A percentile compares a stretch with the other conserved stretches of the same genome.
phyloP scores from a whole-genome alignment of 1,284 basidiomycete genomes.

The Cryptococcus neoformans region DNA sequence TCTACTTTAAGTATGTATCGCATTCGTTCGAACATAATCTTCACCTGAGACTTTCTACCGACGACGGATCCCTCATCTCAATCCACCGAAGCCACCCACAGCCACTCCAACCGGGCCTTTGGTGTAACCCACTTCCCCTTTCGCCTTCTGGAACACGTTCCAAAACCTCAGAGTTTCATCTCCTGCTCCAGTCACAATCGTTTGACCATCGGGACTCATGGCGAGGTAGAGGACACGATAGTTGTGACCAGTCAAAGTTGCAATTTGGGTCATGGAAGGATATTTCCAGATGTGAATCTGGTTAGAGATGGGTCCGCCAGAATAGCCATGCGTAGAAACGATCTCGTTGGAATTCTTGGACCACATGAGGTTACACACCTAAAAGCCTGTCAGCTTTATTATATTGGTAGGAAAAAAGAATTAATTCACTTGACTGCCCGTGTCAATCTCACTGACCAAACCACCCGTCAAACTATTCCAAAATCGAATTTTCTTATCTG shows the following conservation, averaged over 20 bases:
- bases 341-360: constrained; percentile 93
- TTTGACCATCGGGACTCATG: constrained; percentile 95
- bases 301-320: constrained; percentile 88
- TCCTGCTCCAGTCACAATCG: constrained; percentile 95
- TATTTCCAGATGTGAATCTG: constrained; percentile 99
- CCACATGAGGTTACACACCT: constrained; percentile 99
- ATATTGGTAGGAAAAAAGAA: not conserved
- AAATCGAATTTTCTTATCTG: constrained; percentile 94
- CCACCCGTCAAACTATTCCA: constrained; percentile 92
- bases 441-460: constrained; percentile 81
- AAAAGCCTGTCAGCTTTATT: constrained; percentile 3
- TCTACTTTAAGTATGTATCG: too few species aligned
- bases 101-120: constrained; percentile 5
- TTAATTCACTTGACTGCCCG: constrained; percentile 78
- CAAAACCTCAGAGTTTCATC: constrained; percentile 97
- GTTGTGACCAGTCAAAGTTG: constrained; percentile 90
- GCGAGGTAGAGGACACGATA: constrained; percentile 93
- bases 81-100: constrained; percentile 34
- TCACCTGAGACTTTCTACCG: too few species aligned
- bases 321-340: constrained; percentile 97
- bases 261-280: constrained; percentile 87
- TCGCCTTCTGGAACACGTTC: constrained; percentile 79
- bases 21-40: too few species aligned
- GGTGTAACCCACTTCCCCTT: constrained; percentile 24
- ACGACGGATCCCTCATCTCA: constrained; percentile 17